A percentile compares a stretch with the other conserved stretches of the same genome.
These are phyloP conservation scores for Perkinsus chesapeaki DNA, from an alignment of 169 alveolate species.

Conservation along the genomic window DNA sequence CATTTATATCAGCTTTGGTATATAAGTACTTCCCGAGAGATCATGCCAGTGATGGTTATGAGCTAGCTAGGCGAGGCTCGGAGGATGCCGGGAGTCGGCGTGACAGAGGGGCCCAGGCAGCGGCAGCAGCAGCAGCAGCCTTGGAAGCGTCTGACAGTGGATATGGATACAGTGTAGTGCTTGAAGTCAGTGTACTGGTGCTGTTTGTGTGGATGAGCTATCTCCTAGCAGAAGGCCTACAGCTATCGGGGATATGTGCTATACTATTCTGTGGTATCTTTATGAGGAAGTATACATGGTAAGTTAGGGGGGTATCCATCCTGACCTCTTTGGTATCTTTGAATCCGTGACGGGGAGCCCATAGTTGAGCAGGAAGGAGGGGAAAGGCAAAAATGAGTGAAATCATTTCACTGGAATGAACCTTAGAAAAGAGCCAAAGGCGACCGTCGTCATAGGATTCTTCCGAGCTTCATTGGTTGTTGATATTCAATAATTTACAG, in stretches of 20 bases:
- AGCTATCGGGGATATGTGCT: slow-evolving; percentile 31
- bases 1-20: neutral
- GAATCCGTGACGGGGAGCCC: too few species aligned
- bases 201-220: slow-evolving; percentile 36
- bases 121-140: too few species aligned
- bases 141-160: too few species aligned
- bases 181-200: slow-evolving; percentile 30
- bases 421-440: too few species aligned
- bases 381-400: too few species aligned
- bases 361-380: too few species aligned
- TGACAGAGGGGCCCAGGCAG: neutral
- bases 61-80: neutral
- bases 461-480: too few species aligned
- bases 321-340: slow-evolving; percentile 19
- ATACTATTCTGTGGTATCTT: slow-evolving; percentile 36
- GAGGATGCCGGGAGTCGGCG: neutral
- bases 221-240: slow-evolving; percentile 27
- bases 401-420: too few species aligned
- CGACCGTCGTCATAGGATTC: too few species aligned
- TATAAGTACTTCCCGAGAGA: neutral
- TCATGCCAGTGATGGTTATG: neutral
- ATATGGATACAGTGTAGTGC: neutral
- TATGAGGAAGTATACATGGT: slow-evolving; percentile 31
- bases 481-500: too few species aligned
- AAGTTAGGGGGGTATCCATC: neutral